Evolutionary conservation across 2,329 filamentous ascomycete species (phyloP).

Genomic region (Sporothrix pseudoabietina): DNA sequence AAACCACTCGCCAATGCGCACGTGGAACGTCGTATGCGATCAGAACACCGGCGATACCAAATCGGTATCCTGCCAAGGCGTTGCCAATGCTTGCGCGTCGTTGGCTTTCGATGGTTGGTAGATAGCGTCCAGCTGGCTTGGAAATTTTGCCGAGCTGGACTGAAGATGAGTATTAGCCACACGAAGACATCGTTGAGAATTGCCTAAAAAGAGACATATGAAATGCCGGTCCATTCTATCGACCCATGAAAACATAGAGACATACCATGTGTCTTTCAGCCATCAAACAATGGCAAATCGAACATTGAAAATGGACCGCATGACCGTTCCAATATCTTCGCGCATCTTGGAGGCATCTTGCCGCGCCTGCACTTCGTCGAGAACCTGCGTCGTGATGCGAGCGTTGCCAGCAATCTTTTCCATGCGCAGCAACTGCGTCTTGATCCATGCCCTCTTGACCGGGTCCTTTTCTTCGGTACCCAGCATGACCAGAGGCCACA

Average conservation of each 20-base stretch:
- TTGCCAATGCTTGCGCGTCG: background rate
- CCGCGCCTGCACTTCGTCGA: slow-evolving; percentile 50
- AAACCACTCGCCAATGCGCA: background rate
- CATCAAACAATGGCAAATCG: slow-evolving; percentile 56
- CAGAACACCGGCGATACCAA: background rate
- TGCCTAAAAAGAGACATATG: background rate
- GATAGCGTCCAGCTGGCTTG: background rate
- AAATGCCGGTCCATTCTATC: background rate
- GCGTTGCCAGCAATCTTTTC: slow-evolving; percentile 51
- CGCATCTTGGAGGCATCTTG: slow-evolving; percentile 47
- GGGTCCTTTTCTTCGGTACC: slow-evolving; percentile 56
- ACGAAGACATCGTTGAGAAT: background rate
- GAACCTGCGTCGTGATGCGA: slow-evolving; percentile 49
- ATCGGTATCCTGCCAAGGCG: background rate
- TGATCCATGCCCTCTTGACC: slow-evolving; percentile 54
- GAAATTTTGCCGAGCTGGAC: background rate
- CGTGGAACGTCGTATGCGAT: background rate
- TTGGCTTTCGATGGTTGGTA: background rate
- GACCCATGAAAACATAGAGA: background rate
- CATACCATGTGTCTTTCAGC: background rate
- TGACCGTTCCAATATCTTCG: slow-evolving; percentile 51
- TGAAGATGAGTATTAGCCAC: background rate
- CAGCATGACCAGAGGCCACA: slow-evolving; percentile 60
- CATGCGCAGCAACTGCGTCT: slow-evolving; percentile 52
- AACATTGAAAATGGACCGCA: slow-evolving; percentile 53